Evolutionary conservation across 805 yeast genomes (phyloP).

Genomic region (Cyberlindnera meyerae): DNA sequence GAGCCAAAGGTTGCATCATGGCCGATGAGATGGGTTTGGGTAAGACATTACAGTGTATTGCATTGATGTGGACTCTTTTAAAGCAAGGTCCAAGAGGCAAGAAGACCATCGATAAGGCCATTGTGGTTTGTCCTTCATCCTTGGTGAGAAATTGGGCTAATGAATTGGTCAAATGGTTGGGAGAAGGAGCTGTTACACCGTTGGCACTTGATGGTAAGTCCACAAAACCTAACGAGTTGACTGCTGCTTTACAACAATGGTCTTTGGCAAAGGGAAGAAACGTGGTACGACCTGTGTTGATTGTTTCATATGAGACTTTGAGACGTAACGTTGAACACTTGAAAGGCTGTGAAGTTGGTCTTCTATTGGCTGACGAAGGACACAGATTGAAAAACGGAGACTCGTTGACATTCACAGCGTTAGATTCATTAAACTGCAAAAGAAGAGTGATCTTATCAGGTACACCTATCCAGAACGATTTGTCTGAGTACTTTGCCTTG

Average conservation of each 20-base stretch:
- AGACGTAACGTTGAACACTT: slow-evolving; percentile 78
- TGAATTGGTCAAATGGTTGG: slow-evolving; percentile 91
- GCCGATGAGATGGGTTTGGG: slow-evolving; percentile 98
- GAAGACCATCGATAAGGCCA: slow-evolving; percentile 80
- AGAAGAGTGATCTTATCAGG: slow-evolving; percentile 92
- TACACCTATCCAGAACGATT: slow-evolving; percentile 94
- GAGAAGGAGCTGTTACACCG: slow-evolving; percentile 84
- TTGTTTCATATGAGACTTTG: slow-evolving; percentile 90
- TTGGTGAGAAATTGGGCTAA: slow-evolving; percentile 96
- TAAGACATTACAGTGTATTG: slow-evolving; percentile 82
- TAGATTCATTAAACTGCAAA: slow-evolving; percentile 76
- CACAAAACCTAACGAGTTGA: slow-evolving; percentile 65
- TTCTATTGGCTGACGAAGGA: slow-evolving; percentile 83
- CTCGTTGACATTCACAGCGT: slow-evolving; percentile 82
- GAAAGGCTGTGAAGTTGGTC: slow-evolving; percentile 74
- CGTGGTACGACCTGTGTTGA: slow-evolving; percentile 87
- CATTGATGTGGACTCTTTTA: slow-evolving; percentile 88
- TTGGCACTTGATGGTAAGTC: slow-evolving; percentile 90
- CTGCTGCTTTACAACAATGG: slow-evolving; percentile 72
- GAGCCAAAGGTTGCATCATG: slow-evolving; percentile 95
- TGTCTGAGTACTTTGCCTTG: slow-evolving; percentile 88
- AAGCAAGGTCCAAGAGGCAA: slow-evolving; percentile 81
- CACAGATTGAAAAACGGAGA: slow-evolving; percentile 85
- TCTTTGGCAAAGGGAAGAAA: slow-evolving; percentile 82
- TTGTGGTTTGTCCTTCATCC: slow-evolving; percentile 93